Base-by-base conservation (phyloP, 169 alveolate species). In the Theileria sp. region DNA sequence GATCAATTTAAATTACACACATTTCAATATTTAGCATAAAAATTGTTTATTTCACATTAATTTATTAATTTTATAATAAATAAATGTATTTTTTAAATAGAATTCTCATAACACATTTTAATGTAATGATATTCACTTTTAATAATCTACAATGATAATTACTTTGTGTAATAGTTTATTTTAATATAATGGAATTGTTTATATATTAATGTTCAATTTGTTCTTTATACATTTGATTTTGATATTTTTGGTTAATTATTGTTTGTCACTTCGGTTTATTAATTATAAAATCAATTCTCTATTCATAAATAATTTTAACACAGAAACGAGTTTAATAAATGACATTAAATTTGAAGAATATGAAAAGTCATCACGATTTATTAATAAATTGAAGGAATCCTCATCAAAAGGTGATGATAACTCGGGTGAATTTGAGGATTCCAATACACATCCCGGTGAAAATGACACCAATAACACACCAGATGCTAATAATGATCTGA, bases 101-200 rank as follows among this genome's bases (percentile, higher is more conserved):
- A 44, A 44, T 7, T 10, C 1, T n/a, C n/a, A 74, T 76, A 32
- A 81, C 69, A 19, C 68, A 66, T 3, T 28, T 49, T 9, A 81
- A 21, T 1, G 86, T 74, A 21, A 38, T 51, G 36, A 81, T 81
- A 25, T 2, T 26, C 25, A 12, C 5, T 19, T 73, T 12, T 19
- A 61, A 15, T 3, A 1, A 28, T 32, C 13, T n/a, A 34, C 13
- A 21, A 23, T 68, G 21, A 10, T 21, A 12, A 70, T 34, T n/a
- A 82, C 79, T 79, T 71, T 67, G 36, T 82, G 80, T 12, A 68
- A 5, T 73, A n/a, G 26, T 17, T 36, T 82, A 82, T 69, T 44
- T 44, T 44, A 44, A 13, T 13, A 44, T 44, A 44, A 44, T 44
- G 54, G 17, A 44, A 61, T 61, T 61, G 34, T 61, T 26, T 26